Conservation (phyloP, 257 asterid genomes). For the Echites panduratus region DNA sequence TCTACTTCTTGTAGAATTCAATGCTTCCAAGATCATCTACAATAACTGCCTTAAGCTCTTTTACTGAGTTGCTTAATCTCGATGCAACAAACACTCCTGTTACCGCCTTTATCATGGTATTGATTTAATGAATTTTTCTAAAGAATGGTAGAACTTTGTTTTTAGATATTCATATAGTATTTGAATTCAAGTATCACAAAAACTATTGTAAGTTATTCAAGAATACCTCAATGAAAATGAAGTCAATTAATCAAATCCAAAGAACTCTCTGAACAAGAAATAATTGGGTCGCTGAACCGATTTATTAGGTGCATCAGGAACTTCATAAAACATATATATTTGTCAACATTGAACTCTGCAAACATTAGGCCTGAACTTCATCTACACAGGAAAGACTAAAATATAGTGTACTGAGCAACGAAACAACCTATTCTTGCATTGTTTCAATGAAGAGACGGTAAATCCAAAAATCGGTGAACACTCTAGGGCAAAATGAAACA, state of each 20-base stretch:
- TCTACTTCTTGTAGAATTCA: too few relatives aligned
- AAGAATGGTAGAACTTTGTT: background rate
- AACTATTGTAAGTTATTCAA: background rate
- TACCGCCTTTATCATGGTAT: background rate
- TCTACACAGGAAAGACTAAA: slow-evolving; percentile 6
- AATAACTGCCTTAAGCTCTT: too few relatives aligned
- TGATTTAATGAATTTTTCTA: background rate
- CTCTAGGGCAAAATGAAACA: background rate
- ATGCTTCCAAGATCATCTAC: too few relatives aligned
- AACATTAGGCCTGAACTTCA: background rate
- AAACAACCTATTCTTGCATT: background rate
- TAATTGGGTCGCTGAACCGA: slow-evolving; percentile 53
- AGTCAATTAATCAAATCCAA: slow-evolving; percentile 87
- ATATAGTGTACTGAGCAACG: background rate
- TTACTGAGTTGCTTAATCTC: too few relatives aligned
- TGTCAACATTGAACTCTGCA: slow-evolving; percentile 34
- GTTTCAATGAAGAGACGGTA: background rate
- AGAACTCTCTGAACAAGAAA: slow-evolving; percentile 81
- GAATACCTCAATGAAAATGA: slow-evolving; percentile 85
- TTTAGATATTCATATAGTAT: background rate
- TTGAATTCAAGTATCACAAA: background rate
- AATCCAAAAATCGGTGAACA: background rate
- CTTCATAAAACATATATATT: slow-evolving; percentile 88
- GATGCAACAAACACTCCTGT: too few relatives aligned
- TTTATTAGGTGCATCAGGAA: slow-evolving; percentile 59